phyloP scores from a whole-genome alignment of 169 alveolate species.

The Plasmodium vinckei region DNA sequence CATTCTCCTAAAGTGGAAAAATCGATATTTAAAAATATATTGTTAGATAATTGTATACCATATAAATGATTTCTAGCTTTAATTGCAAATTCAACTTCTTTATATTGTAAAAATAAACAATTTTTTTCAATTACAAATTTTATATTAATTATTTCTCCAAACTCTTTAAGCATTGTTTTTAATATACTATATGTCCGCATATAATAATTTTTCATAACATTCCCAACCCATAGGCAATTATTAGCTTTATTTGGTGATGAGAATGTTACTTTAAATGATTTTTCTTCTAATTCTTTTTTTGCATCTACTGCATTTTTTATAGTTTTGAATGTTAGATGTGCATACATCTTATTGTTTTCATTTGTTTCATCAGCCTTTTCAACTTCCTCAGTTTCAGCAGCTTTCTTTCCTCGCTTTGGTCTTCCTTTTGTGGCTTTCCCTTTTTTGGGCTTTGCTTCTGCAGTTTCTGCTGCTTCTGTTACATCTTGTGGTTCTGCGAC shows the following conservation, averaged over 20 bases:
- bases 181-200: constrained; percentile 3
- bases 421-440: not conserved
- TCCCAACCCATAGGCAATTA: constrained; percentile 67
- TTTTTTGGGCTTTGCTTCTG: not conserved
- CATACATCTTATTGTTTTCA: not conserved
- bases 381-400: not conserved
- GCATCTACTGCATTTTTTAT: constrained; percentile 45
- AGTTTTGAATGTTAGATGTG: constrained; percentile 54
- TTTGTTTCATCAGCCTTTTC: not conserved
- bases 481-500: not conserved
- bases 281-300: constrained; percentile 36
- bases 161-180: constrained; percentile 20
- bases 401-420: not conserved
- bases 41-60: constrained; percentile 37
- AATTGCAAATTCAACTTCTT: constrained; percentile 3
- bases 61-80: constrained; percentile 62
- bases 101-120: constrained; percentile 42
- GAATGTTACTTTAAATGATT: constrained; percentile 16
- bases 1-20: constrained; percentile 31
- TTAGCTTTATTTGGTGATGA: constrained; percentile 41
- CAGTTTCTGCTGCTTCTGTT: too few species aligned
- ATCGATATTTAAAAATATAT: constrained; percentile 31
- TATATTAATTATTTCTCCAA: constrained; percentile 19
- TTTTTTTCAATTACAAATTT: constrained; percentile 30
- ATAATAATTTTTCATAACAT: constrained; percentile 30